Evolutionary conservation across 1,284 basidiomycete genomes (phyloP), one percentile per base, ranked within the genome.

Genomic region (Ustilago crameri): DNA sequence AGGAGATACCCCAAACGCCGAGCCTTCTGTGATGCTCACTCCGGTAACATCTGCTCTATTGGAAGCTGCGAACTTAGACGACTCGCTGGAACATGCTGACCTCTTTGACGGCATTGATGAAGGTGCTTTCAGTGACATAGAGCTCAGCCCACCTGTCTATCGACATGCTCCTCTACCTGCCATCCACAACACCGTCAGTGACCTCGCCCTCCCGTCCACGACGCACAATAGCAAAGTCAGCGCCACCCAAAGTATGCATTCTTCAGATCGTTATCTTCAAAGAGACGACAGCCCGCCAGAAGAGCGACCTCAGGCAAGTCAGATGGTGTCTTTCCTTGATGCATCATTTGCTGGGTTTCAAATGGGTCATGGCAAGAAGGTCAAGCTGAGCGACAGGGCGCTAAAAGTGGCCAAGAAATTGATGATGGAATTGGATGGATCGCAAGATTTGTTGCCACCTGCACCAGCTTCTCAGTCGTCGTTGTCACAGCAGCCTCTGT

Each of bases 21-120:
- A 17, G 35, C 7, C 8, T 17, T 15, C 41, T 23, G 41, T 9
- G 9, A 20, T 10, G 9, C 18, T 42, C 9, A 42, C 41, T n/a
- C 26, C 26, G 30, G 35, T n/a, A 40, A 32, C 26, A 23, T 27
- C 22, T 24, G 17, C 20, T n/a, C 24, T 24, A 2, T 38, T 27
- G 23, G 38, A 35, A 3, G 52, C 10, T 14, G 44, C 35, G 14
- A 20, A 35, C 15, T 12, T 30, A 12, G 60, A 63, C 9, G 27
- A 35, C 37, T 43, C 58, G 8, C 30, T 64, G 22, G 66, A 69
- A 12, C 66, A 74, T 24, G 38, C 55, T 26, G 38, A 57, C 10
- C 47, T 74, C 9, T 74, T 74, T 38, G 66, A 69, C 9, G 71
- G 62, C 0, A 61, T 74, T 41, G 71, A 69, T 18, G 60, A 46